phyloP scores from a whole-genome alignment of 176 grass and related monocot species.

The Cocos nucifera region DNA sequence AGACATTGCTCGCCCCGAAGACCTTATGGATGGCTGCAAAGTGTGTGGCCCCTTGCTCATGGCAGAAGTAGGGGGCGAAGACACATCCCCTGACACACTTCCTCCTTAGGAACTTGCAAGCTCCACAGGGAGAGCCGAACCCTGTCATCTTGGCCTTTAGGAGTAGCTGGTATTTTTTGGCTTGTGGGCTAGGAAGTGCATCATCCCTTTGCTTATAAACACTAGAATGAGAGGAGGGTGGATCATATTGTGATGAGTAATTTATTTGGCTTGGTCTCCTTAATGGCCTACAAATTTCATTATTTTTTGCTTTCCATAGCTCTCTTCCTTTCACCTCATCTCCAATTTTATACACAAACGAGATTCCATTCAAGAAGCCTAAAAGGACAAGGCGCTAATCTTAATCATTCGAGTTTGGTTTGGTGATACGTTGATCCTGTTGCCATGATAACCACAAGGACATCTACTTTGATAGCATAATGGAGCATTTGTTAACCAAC shows the following conservation, averaged over 20 bases:
- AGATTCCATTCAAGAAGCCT: conserved; percentile 1
- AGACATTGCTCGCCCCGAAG: conserved; percentile 92
- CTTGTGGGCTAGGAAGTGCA: neutral
- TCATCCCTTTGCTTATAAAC: conserved; percentile 32
- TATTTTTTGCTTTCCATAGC: conserved; percentile 47
- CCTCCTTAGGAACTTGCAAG: conserved; percentile 88
- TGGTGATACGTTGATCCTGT: neutral
- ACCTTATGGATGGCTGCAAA: conserved; percentile 98
- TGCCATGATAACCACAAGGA: conserved; percentile 4
- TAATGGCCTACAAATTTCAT: conserved; percentile 48
- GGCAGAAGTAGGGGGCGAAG: conserved; percentile 96
- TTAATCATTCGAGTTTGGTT: neutral
- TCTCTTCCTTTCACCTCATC: conserved; percentile 33
- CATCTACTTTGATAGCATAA: neutral
- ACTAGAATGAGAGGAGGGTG: conserved; percentile 20
- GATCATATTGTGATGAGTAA: conserved; percentile 48
- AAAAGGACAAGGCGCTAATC: neutral
- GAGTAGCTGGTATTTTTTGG: neutral
- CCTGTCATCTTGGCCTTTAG: conserved; percentile 48
- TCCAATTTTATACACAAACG: conserved; percentile 24
- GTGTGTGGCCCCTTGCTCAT: conserved; percentile 83
- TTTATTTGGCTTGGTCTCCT: conserved; percentile 41
- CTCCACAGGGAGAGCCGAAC: conserved; percentile 85
- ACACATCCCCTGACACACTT: conserved; percentile 91
- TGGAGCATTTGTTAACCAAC: too few species aligned